Evolutionary conservation across 768 basidiomycete species (phyloP).

Genomic region (Fomitopsis serialis): DNA sequence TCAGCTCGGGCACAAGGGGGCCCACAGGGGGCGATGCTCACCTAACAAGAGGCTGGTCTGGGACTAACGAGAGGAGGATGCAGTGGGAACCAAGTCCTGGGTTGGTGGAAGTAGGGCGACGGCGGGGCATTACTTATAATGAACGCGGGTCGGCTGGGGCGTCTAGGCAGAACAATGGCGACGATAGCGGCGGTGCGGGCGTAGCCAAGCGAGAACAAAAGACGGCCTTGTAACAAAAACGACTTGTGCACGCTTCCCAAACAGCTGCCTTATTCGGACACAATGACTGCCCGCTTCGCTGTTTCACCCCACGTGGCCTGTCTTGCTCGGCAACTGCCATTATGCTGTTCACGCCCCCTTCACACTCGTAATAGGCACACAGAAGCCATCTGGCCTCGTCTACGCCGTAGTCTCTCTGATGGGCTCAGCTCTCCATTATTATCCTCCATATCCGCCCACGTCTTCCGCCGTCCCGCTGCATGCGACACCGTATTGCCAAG

Average conservation of each 20-base stretch:
- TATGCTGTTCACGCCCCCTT: neutral
- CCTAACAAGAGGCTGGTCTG: constrained; percentile 26
- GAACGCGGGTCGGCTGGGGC: constrained; percentile 8
- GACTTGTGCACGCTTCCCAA: constrained; percentile 9
- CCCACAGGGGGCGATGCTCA: constrained; percentile 4
- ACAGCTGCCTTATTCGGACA: constrained; percentile 21
- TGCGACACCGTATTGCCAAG: too few species aligned
- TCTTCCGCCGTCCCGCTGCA: too few species aligned
- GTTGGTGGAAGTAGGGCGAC: constrained; percentile 18
- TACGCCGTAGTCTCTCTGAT: too few species aligned
- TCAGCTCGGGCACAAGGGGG: neutral
- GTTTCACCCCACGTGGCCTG: constrained; percentile 23
- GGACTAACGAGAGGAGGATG: constrained; percentile 17
- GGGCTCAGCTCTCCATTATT: too few species aligned
- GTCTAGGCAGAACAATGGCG: constrained; percentile 23
- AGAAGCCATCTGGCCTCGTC: too few species aligned
- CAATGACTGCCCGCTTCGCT: constrained; percentile 15
- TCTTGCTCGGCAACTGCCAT: neutral
- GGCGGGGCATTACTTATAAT: constrained; percentile 25
- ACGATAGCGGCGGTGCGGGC: constrained; percentile 5
- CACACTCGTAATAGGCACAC: too few species aligned
- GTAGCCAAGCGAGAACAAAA: constrained; percentile 29
- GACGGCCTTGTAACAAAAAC: constrained; percentile 13
- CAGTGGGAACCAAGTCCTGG: constrained; percentile 24
- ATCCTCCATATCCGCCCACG: too few species aligned